A percentile compares a stretch with the other conserved stretches of the same genome.
Conservation (phyloP, 768 basidiomycete species). For the Macrolepiota dolichaula region DNA sequence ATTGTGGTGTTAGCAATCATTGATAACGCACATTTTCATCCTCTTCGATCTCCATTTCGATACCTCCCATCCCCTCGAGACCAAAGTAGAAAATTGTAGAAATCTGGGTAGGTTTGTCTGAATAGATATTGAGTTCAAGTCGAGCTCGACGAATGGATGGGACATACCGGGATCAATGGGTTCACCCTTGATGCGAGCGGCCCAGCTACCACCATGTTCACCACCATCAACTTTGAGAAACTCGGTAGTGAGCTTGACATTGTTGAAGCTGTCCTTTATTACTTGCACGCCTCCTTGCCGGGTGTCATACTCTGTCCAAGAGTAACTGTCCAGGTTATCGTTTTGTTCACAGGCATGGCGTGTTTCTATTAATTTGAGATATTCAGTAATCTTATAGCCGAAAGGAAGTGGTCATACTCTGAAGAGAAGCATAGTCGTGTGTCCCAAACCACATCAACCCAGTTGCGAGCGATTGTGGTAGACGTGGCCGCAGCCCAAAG, state of each 20-base stretch:
- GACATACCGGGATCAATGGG: slow-evolving; percentile 65
- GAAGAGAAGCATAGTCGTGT: slow-evolving; percentile 72
- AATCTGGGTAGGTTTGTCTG: slow-evolving; percentile 53
- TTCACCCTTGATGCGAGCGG: slow-evolving; percentile 76
- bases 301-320: slow-evolving; percentile 86
- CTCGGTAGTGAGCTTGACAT: slow-evolving; percentile 80
- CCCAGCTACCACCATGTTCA: slow-evolving; percentile 85
- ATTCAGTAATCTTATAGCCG: slow-evolving; percentile 6
- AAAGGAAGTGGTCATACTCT: slow-evolving; percentile 41
- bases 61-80: slow-evolving; percentile 78
- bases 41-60: slow-evolving; percentile 78
- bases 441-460: slow-evolving; percentile 95
- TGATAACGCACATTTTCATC: slow-evolving; percentile 58
- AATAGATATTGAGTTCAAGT: background rate
- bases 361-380: slow-evolving; percentile 40
- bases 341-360: slow-evolving; percentile 90
- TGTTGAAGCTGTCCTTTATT: slow-evolving; percentile 77
- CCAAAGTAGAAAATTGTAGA: slow-evolving; percentile 88
- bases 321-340: slow-evolving; percentile 77
- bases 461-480: slow-evolving; percentile 88
- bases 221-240: slow-evolving; percentile 86
- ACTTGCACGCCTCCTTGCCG: slow-evolving; percentile 85
- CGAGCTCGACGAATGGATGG: background rate
- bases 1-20: slow-evolving; percentile 3
- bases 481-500: slow-evolving; percentile 82